A percentile compares a stretch with the other conserved stretches of the same genome.
Evolutionary conservation across 345 rosid species (phyloP).

Genomic region (Clausena lansium): DNA sequence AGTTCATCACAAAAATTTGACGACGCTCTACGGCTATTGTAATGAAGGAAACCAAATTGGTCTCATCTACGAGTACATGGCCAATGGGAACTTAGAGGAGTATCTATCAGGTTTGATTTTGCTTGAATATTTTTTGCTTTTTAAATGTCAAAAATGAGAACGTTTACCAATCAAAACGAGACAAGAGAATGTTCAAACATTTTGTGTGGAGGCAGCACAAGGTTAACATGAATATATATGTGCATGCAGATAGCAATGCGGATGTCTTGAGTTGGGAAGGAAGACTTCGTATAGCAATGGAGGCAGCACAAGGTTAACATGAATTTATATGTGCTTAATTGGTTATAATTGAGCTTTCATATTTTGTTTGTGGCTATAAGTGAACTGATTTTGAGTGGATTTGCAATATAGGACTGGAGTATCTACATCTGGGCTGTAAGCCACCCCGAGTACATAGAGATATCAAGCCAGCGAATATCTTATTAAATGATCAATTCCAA

Average conservation of each 20-base stretch:
- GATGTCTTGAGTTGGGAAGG: constrained; percentile 39
- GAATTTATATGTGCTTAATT: not conserved
- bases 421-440: constrained; percentile 59
- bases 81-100: constrained; percentile 46
- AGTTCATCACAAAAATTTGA: constrained; percentile 43
- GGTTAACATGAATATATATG: not conserved
- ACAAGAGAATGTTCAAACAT: no score
- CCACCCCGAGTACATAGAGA: constrained; percentile 62
- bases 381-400: not conserved
- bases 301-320: constrained; percentile 53
- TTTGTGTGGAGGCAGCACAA: no score
- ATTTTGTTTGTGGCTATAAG: not conserved
- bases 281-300: constrained; percentile 44
- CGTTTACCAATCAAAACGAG: no score
- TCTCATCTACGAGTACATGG: constrained; percentile 60
- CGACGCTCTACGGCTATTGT: constrained; percentile 55
- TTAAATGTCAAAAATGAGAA: not conserved
- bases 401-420: constrained; percentile 46
- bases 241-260: constrained; percentile 22
- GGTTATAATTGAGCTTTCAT: not conserved
- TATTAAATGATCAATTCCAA: constrained; percentile 37
- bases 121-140: not conserved
- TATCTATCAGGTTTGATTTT: constrained; percentile 36
- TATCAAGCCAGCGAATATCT: constrained; percentile 52
- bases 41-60: constrained; percentile 38